Evolutionary conservation across 2,329 filamentous ascomycete genomes (phyloP), one percentile per base, ranked within the genome.

Genomic region (Aspergillus pseudonomiae): DNA sequence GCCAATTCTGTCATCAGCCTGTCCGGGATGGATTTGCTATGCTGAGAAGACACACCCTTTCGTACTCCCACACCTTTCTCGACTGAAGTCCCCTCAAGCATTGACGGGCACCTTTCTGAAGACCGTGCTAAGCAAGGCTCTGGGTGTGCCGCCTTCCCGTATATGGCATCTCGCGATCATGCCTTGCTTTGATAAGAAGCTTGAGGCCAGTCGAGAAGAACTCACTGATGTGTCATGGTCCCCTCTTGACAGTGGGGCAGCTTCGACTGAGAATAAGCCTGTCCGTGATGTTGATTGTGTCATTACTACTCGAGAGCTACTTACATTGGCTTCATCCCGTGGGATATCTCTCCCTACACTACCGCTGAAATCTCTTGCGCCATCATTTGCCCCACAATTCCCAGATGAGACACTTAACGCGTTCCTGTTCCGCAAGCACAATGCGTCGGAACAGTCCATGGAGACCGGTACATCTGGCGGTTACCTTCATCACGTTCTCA

Each of bases 151-250:
- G 0, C 91, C 93, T 0, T 88, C 89, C 66, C 88, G 89, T 69
- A 93, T 99, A 75, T 99, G 94, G 92, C 94, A 98, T 78, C 79
- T 98, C 59, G 93, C 94, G 14, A 85, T 99, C 53, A 99, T 99
- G 95, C 95, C 95, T 24, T 99, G 95, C 78, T 98, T 99, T 77
- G 95, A 99, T 78, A 99, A 99, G 83, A 99, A 99, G 78, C 86
- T 99, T 32, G 95, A 99, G 80, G 95, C 95, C 7, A 96, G 93
- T 70, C 89, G 95, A 59, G 90, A 93, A 77, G 95, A 99, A 78
- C 86, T 99, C 45, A 98, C 94, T 0, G 91, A 94, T 74, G 81
- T 85, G 7, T 86, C 88, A 19, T 97, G 94, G 94, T 74, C 73
- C 65, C 59, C 63, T 9, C 43, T 57, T 3, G 63, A 82, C 78